Conservation (phyloP, 106 monocot species). For the Apostasia ramifera region DNA sequence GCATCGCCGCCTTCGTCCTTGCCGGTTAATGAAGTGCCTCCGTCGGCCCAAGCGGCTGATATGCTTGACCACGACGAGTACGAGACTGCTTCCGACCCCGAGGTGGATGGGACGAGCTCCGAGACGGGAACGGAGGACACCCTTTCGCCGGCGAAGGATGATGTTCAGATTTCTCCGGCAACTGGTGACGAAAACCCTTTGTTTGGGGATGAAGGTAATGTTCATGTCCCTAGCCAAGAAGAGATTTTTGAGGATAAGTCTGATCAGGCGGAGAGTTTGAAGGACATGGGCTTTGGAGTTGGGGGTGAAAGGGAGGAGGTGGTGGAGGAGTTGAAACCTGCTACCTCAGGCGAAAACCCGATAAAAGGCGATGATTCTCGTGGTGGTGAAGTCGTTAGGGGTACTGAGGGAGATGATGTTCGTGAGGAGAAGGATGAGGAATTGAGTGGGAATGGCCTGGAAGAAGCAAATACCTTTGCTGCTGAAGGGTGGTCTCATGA, state of each 20-base stretch:
- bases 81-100: slow-evolving; percentile 14
- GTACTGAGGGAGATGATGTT: not conserved
- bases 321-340: slow-evolving; percentile 3
- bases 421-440: slow-evolving; percentile 4
- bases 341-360: not conserved
- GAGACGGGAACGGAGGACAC: not conserved
- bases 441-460: not conserved
- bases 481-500: not conserved
- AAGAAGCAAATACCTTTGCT: not conserved
- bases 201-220: not conserved
- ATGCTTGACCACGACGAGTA: slow-evolving; percentile 8
- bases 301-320: not conserved
- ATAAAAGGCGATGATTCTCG: not conserved
- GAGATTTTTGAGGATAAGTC: slow-evolving; percentile 10
- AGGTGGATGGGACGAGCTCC: not conserved
- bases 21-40: not conserved
- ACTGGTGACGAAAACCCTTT: not conserved
- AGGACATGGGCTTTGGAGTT: not conserved
- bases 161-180: not conserved
- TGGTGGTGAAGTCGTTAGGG: not conserved
- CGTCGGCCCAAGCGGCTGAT: not conserved
- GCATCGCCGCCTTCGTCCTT: not conserved
- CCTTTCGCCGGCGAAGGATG: not conserved
- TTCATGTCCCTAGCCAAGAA: not conserved
- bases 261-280: not conserved